Conservation (phyloP, 192 early-diverging fungal genomes). For the Coemansia sp. region DNA sequence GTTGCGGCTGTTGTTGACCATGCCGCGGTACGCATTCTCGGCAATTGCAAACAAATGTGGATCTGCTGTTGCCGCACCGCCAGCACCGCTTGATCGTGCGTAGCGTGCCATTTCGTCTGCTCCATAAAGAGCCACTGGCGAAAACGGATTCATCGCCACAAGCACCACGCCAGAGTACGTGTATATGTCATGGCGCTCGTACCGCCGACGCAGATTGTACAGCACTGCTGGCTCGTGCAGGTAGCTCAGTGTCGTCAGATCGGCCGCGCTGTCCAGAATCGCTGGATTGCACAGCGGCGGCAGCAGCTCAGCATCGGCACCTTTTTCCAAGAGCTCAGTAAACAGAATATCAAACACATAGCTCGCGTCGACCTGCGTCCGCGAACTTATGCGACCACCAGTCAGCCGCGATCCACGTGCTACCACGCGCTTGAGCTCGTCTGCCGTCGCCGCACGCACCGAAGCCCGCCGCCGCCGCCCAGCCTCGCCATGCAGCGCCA, state of each 20-base stretch:
- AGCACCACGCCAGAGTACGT: constrained; percentile 98
- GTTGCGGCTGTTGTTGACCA: constrained; percentile 89
- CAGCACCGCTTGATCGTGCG: constrained; percentile 64
- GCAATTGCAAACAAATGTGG: constrained; percentile 99
- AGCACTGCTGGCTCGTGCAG: constrained; percentile 94
- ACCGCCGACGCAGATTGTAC: constrained; percentile 88
- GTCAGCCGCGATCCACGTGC: constrained; percentile 50
- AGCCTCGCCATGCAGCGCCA: constrained; percentile 5
- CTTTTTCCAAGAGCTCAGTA: constrained; percentile 42
- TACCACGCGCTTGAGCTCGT: constrained; percentile 39
- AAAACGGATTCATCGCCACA: constrained; percentile 97
- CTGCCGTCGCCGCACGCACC: constrained; percentile 27
- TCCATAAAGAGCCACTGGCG: constrained; percentile 78
- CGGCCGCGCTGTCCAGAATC: constrained; percentile 81
- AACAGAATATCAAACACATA: constrained; percentile 48
- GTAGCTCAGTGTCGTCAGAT: constrained; percentile 86
- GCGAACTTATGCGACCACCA: constrained; percentile 46
- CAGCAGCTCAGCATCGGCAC: constrained; percentile 53
- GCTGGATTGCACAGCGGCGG: constrained; percentile 95
- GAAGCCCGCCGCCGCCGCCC: constrained; percentile 16
- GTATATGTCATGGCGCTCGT: constrained; percentile 89
- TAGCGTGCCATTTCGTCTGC: constrained; percentile 86
- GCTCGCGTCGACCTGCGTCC: constrained; percentile 22
- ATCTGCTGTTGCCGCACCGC: constrained; percentile 60
- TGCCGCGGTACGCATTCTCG: constrained; percentile 93